Evolutionary conservation across 331 rosid genomes (phyloP).

Genomic region (Pyrus hybrid): DNA sequence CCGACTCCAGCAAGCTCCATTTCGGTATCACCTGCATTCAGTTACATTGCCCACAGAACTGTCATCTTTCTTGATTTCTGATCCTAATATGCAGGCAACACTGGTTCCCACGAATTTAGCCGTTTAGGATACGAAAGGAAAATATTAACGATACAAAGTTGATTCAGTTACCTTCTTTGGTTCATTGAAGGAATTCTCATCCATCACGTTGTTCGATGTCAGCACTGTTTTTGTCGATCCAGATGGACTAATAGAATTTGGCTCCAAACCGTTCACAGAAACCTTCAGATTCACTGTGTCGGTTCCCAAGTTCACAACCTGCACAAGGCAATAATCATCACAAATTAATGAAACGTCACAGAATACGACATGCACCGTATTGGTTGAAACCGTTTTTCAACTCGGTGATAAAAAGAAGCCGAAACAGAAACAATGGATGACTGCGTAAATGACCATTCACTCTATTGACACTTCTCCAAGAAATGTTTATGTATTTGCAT

Average conservation of each 20-base stretch:
- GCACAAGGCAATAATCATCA: slow-evolving; percentile 14
- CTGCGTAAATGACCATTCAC: too few relatives aligned
- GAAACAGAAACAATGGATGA: not conserved
- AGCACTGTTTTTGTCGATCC: slow-evolving; percentile 57
- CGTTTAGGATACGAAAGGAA: not conserved
- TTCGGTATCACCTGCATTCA: slow-evolving; percentile 51
- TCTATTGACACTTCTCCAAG: too few relatives aligned
- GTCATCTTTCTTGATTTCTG: not conserved
- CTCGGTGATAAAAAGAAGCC: too few relatives aligned
- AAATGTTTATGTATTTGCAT: too few relatives aligned
- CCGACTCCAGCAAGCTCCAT: slow-evolving; percentile 25
- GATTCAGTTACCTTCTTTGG: slow-evolving; percentile 60
- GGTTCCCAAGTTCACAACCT: slow-evolving; percentile 79
- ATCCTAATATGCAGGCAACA: not conserved
- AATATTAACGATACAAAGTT: not conserved
- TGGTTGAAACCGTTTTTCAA: not conserved
- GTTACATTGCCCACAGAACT: too few relatives aligned
- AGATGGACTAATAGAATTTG: slow-evolving; percentile 27
- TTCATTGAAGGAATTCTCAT: slow-evolving; percentile 70
- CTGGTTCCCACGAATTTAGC: too few relatives aligned
- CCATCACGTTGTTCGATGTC: slow-evolving; percentile 58
- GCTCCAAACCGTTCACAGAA: slow-evolving; percentile 41
- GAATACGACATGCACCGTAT: not conserved
- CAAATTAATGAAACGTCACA: not conserved
- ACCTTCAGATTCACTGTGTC: slow-evolving; percentile 43